These are phyloP conservation scores for Aspergillus indologenus DNA, from an alignment of 495 filamentous ascomycete species.

Conservation along the genomic window DNA sequence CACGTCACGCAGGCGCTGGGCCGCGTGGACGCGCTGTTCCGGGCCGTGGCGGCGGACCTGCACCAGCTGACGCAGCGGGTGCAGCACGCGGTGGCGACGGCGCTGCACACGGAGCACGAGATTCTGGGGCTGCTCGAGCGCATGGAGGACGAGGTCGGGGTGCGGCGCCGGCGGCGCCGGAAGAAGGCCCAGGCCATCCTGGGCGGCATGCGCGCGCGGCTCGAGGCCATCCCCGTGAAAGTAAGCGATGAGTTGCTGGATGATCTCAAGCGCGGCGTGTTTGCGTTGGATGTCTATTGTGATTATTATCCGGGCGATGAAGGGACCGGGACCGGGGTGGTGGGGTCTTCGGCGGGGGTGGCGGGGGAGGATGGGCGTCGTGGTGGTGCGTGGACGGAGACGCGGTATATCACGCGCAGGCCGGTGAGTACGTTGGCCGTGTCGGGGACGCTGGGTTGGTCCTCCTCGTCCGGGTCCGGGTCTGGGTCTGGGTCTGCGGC, in stretches of 20 bases:
- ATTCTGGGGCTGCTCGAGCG: conserved; percentile 20
- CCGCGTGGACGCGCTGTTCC: conserved; percentile 23
- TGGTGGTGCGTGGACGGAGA: conserved; percentile 5
- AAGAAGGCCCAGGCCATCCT: conserved; percentile 20
- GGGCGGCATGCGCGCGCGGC: conserved; percentile 17
- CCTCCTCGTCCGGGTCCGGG: conserved; percentile 5
- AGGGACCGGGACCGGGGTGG: too few species aligned
- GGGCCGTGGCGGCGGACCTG: conserved; percentile 20
- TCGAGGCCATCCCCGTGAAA: conserved; percentile 24
- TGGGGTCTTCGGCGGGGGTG: too few species aligned
- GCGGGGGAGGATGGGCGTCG: too few species aligned
- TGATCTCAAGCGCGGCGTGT: conserved; percentile 28
- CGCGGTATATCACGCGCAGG: conserved; percentile 4
- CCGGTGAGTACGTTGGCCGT: conserved; percentile 13
- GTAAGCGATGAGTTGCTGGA: conserved; percentile 23
- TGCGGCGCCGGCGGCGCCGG: conserved; percentile 19
- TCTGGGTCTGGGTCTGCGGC: conserved; percentile 12
- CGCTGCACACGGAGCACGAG: conserved; percentile 19
- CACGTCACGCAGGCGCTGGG: conserved; percentile 13
- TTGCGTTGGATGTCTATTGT: conserved; percentile 22
- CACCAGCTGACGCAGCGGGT: conserved; percentile 20
- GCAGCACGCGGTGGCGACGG: conserved; percentile 11
- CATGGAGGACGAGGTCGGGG: conserved; percentile 26
- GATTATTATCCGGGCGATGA: conserved; percentile 24
- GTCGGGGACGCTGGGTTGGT: conserved; percentile 17